A percentile compares a stretch with the other conserved stretches of the same genome.
These are phyloP conservation scores for Ecytonucleospora hepatopenaei DNA, from an alignment of 371 early-diverging fungal species.

Conservation along the genomic window DNA sequence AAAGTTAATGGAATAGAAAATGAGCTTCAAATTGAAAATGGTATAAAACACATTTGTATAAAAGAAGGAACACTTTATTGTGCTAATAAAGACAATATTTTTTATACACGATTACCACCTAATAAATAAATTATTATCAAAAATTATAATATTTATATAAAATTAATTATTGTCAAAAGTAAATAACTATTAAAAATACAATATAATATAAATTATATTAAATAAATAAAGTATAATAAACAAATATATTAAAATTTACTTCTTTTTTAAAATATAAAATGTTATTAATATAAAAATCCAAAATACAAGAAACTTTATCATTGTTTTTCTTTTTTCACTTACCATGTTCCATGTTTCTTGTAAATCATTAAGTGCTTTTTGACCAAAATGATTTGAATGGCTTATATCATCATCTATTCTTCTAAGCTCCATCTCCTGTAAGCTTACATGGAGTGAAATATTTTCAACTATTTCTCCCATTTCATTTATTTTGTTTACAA, in stretches of 20 bases:
- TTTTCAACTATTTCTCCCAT: conserved; percentile 56
- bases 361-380: conserved; percentile 26
- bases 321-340: conserved; percentile 21
- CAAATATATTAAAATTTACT: neutral
- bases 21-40: conserved; percentile 30
- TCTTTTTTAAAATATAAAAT: conserved; percentile 32
- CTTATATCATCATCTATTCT: conserved; percentile 52
- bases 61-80: conserved; percentile 1
- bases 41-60: conserved; percentile 25
- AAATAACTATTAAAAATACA: neutral
- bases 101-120: neutral
- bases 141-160: neutral
- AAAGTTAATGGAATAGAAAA: conserved; percentile 23
- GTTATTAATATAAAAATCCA: conserved; percentile 43
- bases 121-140: neutral
- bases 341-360: conserved; percentile 34
- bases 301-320: conserved; percentile 43
- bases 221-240: neutral
- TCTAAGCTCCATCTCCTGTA: conserved; percentile 55
- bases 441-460: conserved; percentile 53
- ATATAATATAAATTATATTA: neutral
- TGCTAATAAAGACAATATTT: conserved; percentile 1
- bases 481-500: conserved; percentile 54
- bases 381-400: conserved; percentile 18
- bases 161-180: neutral